Evolutionary conservation across 176 grass and related monocot species (phyloP).

Genomic region (Lolium perenne): DNA sequence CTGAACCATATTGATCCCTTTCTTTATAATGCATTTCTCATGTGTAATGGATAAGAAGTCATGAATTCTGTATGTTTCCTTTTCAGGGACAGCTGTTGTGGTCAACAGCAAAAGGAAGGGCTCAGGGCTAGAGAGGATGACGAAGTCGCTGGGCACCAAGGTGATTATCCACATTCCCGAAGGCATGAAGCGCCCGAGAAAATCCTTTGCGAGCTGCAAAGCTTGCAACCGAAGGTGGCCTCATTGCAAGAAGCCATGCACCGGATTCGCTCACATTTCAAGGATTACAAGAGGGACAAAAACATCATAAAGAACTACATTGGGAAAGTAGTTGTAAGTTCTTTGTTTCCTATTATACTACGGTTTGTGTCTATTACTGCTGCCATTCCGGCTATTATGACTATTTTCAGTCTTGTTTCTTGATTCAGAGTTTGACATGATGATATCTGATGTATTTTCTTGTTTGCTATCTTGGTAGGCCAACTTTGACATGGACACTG

Average conservation of each 20-base stretch:
- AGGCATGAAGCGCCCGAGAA: neutral
- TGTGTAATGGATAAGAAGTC: too few species aligned
- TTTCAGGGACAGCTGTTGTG: neutral
- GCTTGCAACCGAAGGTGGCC: neutral
- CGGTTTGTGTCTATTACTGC: too few species aligned
- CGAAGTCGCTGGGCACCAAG: neutral
- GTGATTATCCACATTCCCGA: neutral
- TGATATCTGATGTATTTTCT: neutral
- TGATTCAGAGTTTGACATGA: too few species aligned
- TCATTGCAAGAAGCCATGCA: neutral
- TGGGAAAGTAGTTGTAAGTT: neutral
- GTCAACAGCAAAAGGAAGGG: neutral
- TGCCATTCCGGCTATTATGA: neutral
- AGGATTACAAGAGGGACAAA: neutral
- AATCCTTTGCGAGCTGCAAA: neutral
- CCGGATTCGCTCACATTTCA: too few species aligned
- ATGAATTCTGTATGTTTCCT: neutral
- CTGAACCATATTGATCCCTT: too few species aligned
- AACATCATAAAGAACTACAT: neutral
- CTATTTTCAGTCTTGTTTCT: neutral
- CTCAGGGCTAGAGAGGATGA: neutral
- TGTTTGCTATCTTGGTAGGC: neutral
- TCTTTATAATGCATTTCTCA: too few species aligned
- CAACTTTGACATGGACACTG: neutral
- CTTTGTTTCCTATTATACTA: neutral